Evolutionary conservation across 495 filamentous ascomycete genomes (phyloP), one percentile per base, ranked within the genome.

Genomic region (Haplographium delicatum): DNA sequence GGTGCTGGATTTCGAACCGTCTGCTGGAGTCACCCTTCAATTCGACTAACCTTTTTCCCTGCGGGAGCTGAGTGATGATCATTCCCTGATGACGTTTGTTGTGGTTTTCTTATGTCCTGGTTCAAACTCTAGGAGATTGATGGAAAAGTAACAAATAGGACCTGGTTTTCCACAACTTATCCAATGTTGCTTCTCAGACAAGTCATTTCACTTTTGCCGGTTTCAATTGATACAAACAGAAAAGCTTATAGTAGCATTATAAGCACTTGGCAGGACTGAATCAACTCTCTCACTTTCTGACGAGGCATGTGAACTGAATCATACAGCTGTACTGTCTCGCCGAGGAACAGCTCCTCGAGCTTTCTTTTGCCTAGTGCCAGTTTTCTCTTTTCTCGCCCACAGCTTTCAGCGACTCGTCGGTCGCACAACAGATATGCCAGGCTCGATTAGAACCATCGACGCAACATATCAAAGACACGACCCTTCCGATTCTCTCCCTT

Each of bases 391-490:
- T 4, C 27, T 20, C n/a, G 9, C 35, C 23, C 7, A 7, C 28
- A 43, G 20, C 16, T 11, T 23, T 4, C 3, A 2, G 20, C n/a
- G 39, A 19, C 23, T 9, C 5, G 6, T 13, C 22, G 33, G 15
- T 40, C 5, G 35, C 33, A 24, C 27, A 18, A 18, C 41, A 20
- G 31, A 39, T 6, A 56, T 56, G 53, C 39, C 53, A n/a, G 47
- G 41, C 31, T 51, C 53, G 2, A 26, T 56, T n/a, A 16, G 47
- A 18, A 51, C 42, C 1, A 19, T 50, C 26, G 47, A 56, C 33
- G 34, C 33, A 41, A 46, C 41, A 4, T 26, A 39, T 5, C 11
- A 40, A 30, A 5, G 45, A 40, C 45, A 45, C 54, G 38, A 39
- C 31, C 24, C 41, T 38, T 16, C 15, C 11, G 34, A 54, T 1